Percentiles rank a stretch among this genome's conserved stretches.
phyloP scores from a whole-genome alignment of 306 rosid species.

The Vigna reflexopilosa region DNA sequence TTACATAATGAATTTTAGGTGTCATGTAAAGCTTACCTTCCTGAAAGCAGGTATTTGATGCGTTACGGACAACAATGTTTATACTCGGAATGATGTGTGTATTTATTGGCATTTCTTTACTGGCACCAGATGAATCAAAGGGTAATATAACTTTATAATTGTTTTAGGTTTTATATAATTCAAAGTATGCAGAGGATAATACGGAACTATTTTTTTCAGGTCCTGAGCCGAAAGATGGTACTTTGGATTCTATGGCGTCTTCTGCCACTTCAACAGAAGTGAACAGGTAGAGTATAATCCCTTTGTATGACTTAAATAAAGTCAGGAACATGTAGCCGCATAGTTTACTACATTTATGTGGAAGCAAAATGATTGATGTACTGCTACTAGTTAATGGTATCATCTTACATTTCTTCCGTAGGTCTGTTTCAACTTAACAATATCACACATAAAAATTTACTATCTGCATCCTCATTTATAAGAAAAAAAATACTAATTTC shows the following conservation, averaged over 20 bases:
- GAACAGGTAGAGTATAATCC: slow-evolving; percentile 62
- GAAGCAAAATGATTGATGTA: slow-evolving; percentile 26
- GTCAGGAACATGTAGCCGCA: not conserved
- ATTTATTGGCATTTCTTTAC: slow-evolving; percentile 88
- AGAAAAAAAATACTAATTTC: too few relatives aligned
- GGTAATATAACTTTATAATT: slow-evolving; percentile 57
- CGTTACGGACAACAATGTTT: slow-evolving; percentile 94
- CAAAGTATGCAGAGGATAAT: slow-evolving; percentile 34
- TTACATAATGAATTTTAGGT: slow-evolving; percentile 31
- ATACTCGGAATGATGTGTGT: slow-evolving; percentile 88
- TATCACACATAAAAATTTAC: not conserved
- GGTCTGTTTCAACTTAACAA: slow-evolving; percentile 18
- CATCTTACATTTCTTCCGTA: not conserved
- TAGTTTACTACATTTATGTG: not conserved
- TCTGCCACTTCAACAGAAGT: slow-evolving; percentile 70
- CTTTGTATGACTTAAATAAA: not conserved
- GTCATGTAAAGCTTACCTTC: slow-evolving; percentile 42
- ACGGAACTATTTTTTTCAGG: slow-evolving; percentile 58
- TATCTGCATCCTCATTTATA: too few relatives aligned
- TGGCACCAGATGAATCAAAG: slow-evolving; percentile 96
- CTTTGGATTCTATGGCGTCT: slow-evolving; percentile 63
- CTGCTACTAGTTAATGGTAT: not conserved
- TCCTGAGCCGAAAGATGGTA: slow-evolving; percentile 69
- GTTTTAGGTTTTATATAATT: slow-evolving; percentile 25
- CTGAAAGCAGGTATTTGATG: slow-evolving; percentile 83